Evolutionary conservation across 2,329 filamentous ascomycete species (phyloP), one percentile per base, ranked within the genome.

Genomic region (Diaporthe vaccinii): DNA sequence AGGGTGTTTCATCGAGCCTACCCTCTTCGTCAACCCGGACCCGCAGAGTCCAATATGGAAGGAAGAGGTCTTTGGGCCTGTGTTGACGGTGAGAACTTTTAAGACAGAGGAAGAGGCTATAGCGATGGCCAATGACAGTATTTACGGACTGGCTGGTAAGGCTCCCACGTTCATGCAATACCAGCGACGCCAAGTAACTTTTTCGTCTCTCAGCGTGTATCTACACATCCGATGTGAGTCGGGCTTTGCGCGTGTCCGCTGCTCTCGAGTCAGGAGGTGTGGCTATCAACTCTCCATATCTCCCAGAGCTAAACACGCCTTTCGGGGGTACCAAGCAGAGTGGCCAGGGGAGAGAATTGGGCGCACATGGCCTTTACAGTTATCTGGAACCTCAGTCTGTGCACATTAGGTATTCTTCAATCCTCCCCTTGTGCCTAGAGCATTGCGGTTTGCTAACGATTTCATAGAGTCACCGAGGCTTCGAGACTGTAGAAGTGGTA

Each of bases 281-380:
- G n/a, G n/a, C 70, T 12, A 55, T 73, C 44, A 73, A 73, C 44
- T 62, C 57, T 31, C 57, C 57, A 7, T 62, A 55, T 36, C 57
- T 62, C 9, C 59, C 57, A 8, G 59, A 73, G 44, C 57, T 73
- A 8, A 73, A 65, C 14, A 73, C 70, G 15, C 70, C 70, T 39
- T 73, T 73, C n/a, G 70, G 70, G 4, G 70, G 70, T 28, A 73
- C 36, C 34, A 73, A 73, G 49, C 70, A 73, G 28, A 73, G 70
- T n/a, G 70, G 70, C 22, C 70, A 73, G 44, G 70, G 70, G 34
- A 73, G 70, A 34, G 70, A 73, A 25, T 44, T 73, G 41, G 70
- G 70, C 17, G 44, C 36, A 1, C 41, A 73, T 49, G 70, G 70
- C 5, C 70, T 73, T n/a, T 73, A 73, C 34, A 73, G 70, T n/a